Base-by-base conservation (phyloP, 2,329 filamentous ascomycete species). In the Penicillium hesseltinei region DNA sequence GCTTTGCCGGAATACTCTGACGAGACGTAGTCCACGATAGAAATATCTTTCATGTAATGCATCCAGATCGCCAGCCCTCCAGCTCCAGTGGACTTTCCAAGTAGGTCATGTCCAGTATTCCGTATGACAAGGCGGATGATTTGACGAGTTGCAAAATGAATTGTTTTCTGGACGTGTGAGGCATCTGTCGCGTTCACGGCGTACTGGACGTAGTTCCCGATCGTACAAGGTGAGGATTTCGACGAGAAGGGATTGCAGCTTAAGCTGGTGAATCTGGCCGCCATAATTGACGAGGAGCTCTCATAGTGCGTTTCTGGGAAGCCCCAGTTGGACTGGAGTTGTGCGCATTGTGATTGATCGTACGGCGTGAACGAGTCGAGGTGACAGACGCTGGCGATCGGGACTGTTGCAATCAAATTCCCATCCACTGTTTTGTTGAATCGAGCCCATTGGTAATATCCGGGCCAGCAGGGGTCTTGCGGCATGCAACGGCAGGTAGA, bases 91-190 rank as follows among this genome's bases (percentile, higher is more conserved):
- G 59, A 77, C 54, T 75, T 75, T 2, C 75, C 78, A 6, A 71
- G 68, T 33, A 76, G 79, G 52, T 78, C 75, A 61, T 80, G 77
- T 1, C 77, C 77, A 3, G 77, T 79, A 29, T 77, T 78, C 51
- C 75, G 77, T 27, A 74, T 67, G 17, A 65, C 67, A 13, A 72
- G 55, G 17, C 69, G 71, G 31, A 74, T 67, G 35, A 67, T 66
- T 8, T 66, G 56, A 1, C 29, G 33, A 9, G n/a, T 43, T 2
- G 56, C 47, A 21, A 66, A 65, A 5, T 44, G 15, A 1, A 64
- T 19, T 3, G 57, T 55, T 8, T 38, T 33, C 19, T 19, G 51
- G 2, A 61, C 33, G 6, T 65, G 52, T 2, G 45, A n/a, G 2
- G 49, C 47, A 1, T 31, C 17, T 4, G 38, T 62, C 4, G 54